Conservation (phyloP, 306 rosid species). For the Cyclanthera cordifolia region DNA sequence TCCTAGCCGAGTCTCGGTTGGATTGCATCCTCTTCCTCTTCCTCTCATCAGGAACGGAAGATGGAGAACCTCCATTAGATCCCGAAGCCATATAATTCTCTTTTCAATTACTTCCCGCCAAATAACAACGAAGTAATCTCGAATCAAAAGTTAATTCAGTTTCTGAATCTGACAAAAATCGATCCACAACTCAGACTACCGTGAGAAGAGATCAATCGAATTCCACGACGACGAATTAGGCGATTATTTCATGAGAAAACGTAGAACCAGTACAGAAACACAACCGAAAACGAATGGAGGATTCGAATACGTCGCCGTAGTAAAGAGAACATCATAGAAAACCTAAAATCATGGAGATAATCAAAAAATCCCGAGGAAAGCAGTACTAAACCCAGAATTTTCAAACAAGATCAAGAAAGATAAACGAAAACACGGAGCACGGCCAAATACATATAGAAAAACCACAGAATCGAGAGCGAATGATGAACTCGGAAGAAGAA, state of each 20-base stretch:
- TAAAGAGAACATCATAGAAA: slow-evolving; percentile 27
- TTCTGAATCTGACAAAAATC: neutral
- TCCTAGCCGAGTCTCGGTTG: slow-evolving; percentile 84
- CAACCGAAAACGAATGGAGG: slow-evolving; percentile 47
- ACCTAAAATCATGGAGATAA: slow-evolving; percentile 25
- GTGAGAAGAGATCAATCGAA: neutral
- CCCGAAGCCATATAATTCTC: slow-evolving; percentile 48
- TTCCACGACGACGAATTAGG: neutral
- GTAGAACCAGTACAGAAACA: slow-evolving; percentile 59
- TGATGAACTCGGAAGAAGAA: neutral
- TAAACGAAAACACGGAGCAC: neutral
- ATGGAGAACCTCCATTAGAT: slow-evolving; percentile 33
- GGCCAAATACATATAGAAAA: too few species aligned
- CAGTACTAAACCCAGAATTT: neutral
- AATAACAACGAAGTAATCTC: neutral
- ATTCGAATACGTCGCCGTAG: slow-evolving; percentile 38
- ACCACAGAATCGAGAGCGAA: neutral
- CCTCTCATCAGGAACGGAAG: slow-evolving; percentile 44
- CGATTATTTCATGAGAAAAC: slow-evolving; percentile 49
- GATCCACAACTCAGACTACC: slow-evolving; percentile 14
- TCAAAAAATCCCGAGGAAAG: slow-evolving; percentile 5
- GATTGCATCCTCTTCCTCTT: slow-evolving; percentile 93
- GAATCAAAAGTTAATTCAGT: neutral
- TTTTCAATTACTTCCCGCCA: slow-evolving; percentile 1
- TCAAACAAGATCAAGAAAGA: neutral